phyloP scores from a whole-genome alignment of 805 yeast species.

The Yamadazyma paraphyllophila region DNA sequence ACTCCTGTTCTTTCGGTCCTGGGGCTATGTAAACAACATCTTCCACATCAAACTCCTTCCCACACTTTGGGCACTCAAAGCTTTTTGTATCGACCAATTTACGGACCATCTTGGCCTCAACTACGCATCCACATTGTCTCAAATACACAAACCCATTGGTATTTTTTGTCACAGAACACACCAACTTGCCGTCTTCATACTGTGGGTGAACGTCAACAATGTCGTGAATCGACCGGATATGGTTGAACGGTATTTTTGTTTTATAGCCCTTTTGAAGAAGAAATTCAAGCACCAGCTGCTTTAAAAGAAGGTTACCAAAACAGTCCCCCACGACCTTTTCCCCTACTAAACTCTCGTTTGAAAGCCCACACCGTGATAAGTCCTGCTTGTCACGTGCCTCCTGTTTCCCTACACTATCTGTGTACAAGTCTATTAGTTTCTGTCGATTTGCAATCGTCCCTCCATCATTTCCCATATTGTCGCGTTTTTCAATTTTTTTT shows the following conservation, averaged over 20 bases:
- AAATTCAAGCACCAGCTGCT: conserved; percentile 59
- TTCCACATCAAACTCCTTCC: conserved; percentile 17
- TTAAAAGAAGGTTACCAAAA: conserved; percentile 62
- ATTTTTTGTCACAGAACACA: conserved; percentile 32
- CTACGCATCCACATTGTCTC: conserved; percentile 40
- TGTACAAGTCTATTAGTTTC: conserved; percentile 41
- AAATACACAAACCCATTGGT: conserved; percentile 25
- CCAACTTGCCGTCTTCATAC: conserved; percentile 21
- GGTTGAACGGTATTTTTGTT: conserved; percentile 16
- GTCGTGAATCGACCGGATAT: conserved; percentile 25
- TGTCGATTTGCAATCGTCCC: conserved; percentile 63
- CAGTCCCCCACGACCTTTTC: conserved; percentile 65
- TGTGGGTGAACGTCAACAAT: conserved; percentile 22
- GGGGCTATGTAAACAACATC: conserved; percentile 37
- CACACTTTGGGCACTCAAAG: conserved; percentile 33
- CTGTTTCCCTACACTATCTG: neutral
- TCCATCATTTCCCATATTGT: conserved; percentile 56
- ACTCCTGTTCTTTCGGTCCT: conserved; percentile 1
- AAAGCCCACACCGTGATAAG: conserved; percentile 42
- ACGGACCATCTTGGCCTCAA: conserved; percentile 23
- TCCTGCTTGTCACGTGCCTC: neutral
- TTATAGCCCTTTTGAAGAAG: conserved; percentile 39
- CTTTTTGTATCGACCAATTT: conserved; percentile 14
- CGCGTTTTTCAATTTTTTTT: neutral
- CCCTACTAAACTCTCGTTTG: conserved; percentile 37